Conservation (phyloP, 2,329 filamentous ascomycete genomes). For the Alternaria rosae region DNA sequence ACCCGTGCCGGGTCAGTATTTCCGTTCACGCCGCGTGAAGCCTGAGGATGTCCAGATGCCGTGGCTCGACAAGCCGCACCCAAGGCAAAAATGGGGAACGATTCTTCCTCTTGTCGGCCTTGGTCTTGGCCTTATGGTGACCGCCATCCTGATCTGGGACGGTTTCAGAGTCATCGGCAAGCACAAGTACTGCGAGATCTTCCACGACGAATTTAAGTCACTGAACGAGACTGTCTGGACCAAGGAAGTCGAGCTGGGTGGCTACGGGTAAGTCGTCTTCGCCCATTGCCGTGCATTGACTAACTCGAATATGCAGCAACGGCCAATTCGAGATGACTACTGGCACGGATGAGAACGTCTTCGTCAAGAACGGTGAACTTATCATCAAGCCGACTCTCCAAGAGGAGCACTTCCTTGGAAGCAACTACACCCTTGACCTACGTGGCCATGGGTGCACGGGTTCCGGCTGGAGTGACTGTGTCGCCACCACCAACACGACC, state of each 20-base stretch:
- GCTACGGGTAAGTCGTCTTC: constrained; percentile 70
- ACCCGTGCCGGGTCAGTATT: constrained; percentile 53
- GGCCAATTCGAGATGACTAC: constrained; percentile 85
- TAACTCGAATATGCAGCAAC: constrained; percentile 65
- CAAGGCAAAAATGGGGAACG: constrained; percentile 85
- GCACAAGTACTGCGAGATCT: constrained; percentile 74
- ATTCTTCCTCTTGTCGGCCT: constrained; percentile 80
- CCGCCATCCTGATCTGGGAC: constrained; percentile 77
- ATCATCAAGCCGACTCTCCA: constrained; percentile 81
- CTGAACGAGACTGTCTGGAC: constrained; percentile 71
- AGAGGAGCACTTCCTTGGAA: constrained; percentile 69
- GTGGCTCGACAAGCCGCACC: constrained; percentile 76
- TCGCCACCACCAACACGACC: constrained; percentile 76
- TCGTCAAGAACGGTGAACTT: constrained; percentile 71
- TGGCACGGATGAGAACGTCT: constrained; percentile 74
- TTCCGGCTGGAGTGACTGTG: constrained; percentile 65
- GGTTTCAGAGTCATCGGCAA: constrained; percentile 74
- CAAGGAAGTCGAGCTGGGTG: constrained; percentile 77
- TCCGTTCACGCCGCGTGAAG: constrained; percentile 75
- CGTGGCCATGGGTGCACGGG: constrained; percentile 73
- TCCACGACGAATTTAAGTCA: constrained; percentile 70
- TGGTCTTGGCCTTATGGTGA: constrained; percentile 70
- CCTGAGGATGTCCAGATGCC: constrained; percentile 79
- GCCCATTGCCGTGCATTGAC: constrained; percentile 1
- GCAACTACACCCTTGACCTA: constrained; percentile 73